Percentiles rank a stretch among this genome's conserved stretches.
Evolutionary conservation across 2,329 filamentous ascomycete genomes (phyloP).

Genomic region (Colletotrichum salicis): DNA sequence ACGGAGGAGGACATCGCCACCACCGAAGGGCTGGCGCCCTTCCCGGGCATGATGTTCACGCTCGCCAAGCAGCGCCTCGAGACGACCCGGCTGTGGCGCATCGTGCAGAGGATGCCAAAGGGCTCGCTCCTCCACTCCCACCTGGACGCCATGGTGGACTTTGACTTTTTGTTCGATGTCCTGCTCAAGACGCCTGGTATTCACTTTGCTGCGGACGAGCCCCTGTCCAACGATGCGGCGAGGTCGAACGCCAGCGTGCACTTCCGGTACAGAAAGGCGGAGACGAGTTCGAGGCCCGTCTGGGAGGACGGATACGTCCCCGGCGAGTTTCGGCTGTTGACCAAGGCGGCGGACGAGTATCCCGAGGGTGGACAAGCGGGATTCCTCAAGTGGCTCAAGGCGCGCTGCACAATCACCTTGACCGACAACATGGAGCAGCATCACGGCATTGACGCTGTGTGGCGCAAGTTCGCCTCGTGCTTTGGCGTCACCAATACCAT

Average conservation of each 20-base stretch:
- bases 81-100: constrained; percentile 79
- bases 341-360: constrained; percentile 73
- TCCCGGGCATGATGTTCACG: constrained; percentile 86
- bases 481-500: constrained; percentile 76
- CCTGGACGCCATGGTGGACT: constrained; percentile 83
- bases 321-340: constrained; percentile 63
- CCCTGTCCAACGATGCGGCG: constrained; percentile 62
- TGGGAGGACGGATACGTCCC: constrained; percentile 72
- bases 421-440: constrained; percentile 79
- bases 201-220: constrained; percentile 65
- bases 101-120: constrained; percentile 83
- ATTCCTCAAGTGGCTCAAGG: constrained; percentile 78
- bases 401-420: constrained; percentile 72
- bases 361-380: constrained; percentile 72
- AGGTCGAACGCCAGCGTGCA: constrained; percentile 63
- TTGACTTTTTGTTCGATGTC: constrained; percentile 76
- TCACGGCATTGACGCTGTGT: constrained; percentile 81
- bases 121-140: constrained; percentile 83
- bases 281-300: constrained; percentile 50
- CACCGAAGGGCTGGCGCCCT: constrained; percentile 67
- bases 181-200: constrained; percentile 76
- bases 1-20: constrained; percentile 71
- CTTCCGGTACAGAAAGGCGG: constrained; percentile 64
- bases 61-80: constrained; percentile 82
- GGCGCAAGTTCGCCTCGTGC: constrained; percentile 76